Conservation (phyloP, 2,329 filamentous ascomycete genomes). For the Aspergillus calidoustus region DNA sequence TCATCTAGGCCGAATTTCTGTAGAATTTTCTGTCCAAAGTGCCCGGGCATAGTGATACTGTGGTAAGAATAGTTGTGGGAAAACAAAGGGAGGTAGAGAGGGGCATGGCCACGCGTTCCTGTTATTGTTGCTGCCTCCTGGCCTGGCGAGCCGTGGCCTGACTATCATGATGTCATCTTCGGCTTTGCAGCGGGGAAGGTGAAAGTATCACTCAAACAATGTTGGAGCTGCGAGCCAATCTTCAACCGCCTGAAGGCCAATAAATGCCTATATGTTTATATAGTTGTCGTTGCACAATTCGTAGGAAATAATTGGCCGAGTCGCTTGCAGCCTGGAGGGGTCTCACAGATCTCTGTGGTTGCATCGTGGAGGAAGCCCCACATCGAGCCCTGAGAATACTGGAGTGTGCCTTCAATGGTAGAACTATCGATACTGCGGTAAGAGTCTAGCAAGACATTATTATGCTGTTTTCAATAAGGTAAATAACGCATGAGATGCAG, state of each 20-base stretch:
- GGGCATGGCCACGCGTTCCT: neutral
- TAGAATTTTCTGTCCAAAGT: conserved; percentile 39
- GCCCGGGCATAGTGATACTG: neutral
- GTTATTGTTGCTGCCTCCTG: neutral
- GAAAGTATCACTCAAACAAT: neutral
- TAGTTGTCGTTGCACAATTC: neutral
- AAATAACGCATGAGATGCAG: neutral
- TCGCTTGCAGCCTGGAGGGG: neutral
- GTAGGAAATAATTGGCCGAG: neutral
- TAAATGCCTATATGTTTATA: neutral
- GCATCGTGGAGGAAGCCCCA: neutral
- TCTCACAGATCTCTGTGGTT: neutral
- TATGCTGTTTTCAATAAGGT: neutral
- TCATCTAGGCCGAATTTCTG: conserved; percentile 34
- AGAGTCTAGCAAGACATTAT: neutral
- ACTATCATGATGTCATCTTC: neutral
- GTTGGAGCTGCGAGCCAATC: neutral
- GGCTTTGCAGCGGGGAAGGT: neutral
- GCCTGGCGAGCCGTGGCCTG: neutral
- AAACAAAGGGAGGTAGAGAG: neutral
- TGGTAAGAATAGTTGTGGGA: neutral
- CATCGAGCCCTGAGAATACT: neutral
- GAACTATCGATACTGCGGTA: neutral
- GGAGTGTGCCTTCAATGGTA: neutral
- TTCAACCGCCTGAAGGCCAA: neutral